Base-by-base conservation (phyloP, 257 asterid species). In the Ligustrum vulgare region DNA sequence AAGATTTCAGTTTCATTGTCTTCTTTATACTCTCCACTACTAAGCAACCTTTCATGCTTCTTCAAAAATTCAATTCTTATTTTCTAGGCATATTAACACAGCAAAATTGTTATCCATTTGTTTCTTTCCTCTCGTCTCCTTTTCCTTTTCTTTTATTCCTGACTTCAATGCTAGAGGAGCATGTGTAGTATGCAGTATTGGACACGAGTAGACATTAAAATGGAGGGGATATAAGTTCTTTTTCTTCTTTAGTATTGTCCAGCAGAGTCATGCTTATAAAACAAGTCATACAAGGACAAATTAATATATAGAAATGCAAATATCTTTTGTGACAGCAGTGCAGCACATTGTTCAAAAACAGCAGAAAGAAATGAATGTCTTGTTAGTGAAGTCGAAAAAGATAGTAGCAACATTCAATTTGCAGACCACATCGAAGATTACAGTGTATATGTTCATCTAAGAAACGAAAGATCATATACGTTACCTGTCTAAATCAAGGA, bases 401-500 rank as follows among this genome's bases (percentile, higher is more conserved):
- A 70, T 8, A n/a, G 3, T 51, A 51, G 62, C 62, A 51, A n/a
- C 62, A 51, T 51, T 16, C 25, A 16, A 51, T 51, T 51, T 18
- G 1, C 1, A 51, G 18, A 22, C 35, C 31, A 60, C 33, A 60
- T 2, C 1, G n/a, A 56, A 60, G 18, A 16, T 12, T 23, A 54
- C 2, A 45, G 35, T 36, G 23, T 6, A 25, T 12, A 20, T 58
- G 54, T 66, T 43, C 0, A 71, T 13, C 45, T 3, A 37, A n/a
- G 41, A n/a, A 65, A 20, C 3, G 35, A 45, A 7, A 47, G 16
- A 79, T 35, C 45, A 15, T 70, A 6, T 56, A 31, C 6, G 4
- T 11, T 62, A 94, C 99, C 99, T 88, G 96, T 94, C 98, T 82
- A 94, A 84, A 82, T 94, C 99, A 72, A 94, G 96, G 69, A 92